phyloP scores from a whole-genome alignment of 2,329 filamentous ascomycete genomes.

The Aspergillus sp. region DNA sequence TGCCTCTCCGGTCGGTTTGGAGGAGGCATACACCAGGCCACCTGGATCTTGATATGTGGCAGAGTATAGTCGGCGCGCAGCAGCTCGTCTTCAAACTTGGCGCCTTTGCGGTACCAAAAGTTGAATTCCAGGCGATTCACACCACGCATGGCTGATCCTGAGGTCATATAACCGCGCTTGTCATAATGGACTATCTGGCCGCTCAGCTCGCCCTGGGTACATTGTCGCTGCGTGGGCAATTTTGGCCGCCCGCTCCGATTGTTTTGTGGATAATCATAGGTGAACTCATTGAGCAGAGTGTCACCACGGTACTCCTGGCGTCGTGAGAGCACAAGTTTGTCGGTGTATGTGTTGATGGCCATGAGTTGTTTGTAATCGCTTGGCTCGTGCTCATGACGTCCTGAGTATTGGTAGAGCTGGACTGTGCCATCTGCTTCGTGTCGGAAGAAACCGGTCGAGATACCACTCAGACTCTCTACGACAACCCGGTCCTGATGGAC shows the following conservation, averaged over 20 bases:
- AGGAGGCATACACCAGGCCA: conserved; percentile 56
- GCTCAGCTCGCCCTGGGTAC: conserved; percentile 47
- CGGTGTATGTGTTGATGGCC: conserved; percentile 50
- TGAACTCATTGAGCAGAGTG: conserved; percentile 46
- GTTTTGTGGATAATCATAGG: conserved; percentile 44
- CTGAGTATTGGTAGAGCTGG: conserved; percentile 42
- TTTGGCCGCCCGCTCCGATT: conserved; percentile 20
- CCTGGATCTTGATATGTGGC: conserved; percentile 54
- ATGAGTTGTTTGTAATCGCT: conserved; percentile 41
- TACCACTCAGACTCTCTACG: conserved; percentile 49
- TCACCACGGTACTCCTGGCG: conserved; percentile 49
- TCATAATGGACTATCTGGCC: conserved; percentile 54
- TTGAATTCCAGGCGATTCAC: conserved; percentile 55
- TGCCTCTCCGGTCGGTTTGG: conserved; percentile 50
- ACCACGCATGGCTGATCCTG: conserved; percentile 54
- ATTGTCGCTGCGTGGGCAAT: conserved; percentile 48
- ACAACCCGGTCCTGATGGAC: conserved; percentile 48
- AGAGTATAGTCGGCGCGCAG: conserved; percentile 56
- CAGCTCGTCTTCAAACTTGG: conserved; percentile 55
- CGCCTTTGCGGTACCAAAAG: conserved; percentile 55
- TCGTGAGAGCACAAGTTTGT: conserved; percentile 45
- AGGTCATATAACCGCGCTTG: conserved; percentile 52
- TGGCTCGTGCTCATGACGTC: conserved; percentile 48
- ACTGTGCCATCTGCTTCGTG: conserved; percentile 35
- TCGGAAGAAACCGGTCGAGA: conserved; percentile 51